Evolutionary conservation across 1,284 basidiomycete genomes (phyloP), one percentile per base, ranked within the genome.

Genomic region (Fomitopsis betulina): DNA sequence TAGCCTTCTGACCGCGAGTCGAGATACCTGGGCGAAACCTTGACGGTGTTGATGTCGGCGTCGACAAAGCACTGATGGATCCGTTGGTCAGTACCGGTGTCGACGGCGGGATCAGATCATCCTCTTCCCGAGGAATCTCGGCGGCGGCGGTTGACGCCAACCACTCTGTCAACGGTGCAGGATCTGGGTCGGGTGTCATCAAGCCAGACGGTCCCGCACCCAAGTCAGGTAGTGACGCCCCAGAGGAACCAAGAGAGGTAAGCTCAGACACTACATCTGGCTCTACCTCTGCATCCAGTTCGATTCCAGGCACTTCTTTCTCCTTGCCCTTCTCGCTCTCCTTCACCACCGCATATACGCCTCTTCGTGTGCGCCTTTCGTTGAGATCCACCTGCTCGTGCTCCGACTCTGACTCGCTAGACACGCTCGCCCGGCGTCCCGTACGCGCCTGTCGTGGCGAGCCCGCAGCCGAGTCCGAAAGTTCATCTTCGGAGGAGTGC

Each of bases 301-400:
- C 84, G 62, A 83, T 79, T 43, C 45, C 45, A 17, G 47, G 79
- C 78, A 32, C 77, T 75, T 19, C 81, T 79, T 60, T 76, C 79
- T 57, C 80, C 80, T 57, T 83, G 79, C 42, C 80, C 81, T 51
- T 81, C 79, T 54, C 81, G 77, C 79, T 79, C 54, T 83, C 79
- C 59, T 84, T 80, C 60, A 81, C 76, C 56, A 87, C 76, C 53
- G 86, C 86, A 69, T 91, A 91, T 7, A 91, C 89, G 40, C 89
- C 88, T 42, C 89, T 79, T 40, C 89, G 82, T 47, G 89, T 91
- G 60, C 89, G 77, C 38, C 89, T 79, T 69, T 91, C 89, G 66
- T 91, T 87, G 60, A 86, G 70, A 62, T 86, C 82, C 45, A 75
- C 61, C 15, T 80, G 71, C 39, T 73, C 72, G 57, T 67, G 67